These are phyloP conservation scores for Chenopodium album DNA, from an alignment of 148 eudicot species.

Conservation along the genomic window DNA sequence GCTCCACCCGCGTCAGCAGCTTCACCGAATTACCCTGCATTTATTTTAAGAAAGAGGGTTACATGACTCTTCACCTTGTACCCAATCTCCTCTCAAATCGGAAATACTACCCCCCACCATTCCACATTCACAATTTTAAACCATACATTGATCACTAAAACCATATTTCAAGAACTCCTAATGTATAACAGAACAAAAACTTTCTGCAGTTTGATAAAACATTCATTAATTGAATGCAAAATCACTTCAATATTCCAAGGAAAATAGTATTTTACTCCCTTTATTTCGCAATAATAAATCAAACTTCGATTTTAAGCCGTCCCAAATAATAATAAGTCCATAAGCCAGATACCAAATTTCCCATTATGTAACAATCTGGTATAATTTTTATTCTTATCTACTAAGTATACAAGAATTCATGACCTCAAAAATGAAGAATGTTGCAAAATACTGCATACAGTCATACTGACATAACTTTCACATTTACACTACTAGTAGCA, in stretches of 20 bases:
- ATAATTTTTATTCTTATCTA: not conserved
- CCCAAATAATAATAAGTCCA: too few species aligned
- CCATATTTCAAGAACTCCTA: not conserved
- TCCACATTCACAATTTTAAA: not conserved
- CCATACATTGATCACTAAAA: not conserved
- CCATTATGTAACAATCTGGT: not conserved
- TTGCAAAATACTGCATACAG: too few species aligned
- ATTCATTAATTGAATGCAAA: not conserved
- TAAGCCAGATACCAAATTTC: too few species aligned
- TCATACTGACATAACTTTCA: too few species aligned
- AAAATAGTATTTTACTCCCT: not conserved
- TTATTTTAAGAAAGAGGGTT: not conserved
- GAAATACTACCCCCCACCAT: not conserved
- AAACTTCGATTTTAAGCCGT: too few species aligned
- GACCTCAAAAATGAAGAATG: not conserved
- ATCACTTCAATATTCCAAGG: not conserved
- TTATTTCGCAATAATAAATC: not conserved
- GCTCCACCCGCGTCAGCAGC: conserved; percentile 86
- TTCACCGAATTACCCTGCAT: conserved; percentile 50
- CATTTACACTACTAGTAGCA: too few species aligned
- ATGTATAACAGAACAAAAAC: not conserved
- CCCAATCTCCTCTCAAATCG: not conserved
- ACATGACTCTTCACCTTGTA: not conserved
- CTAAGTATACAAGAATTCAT: not conserved
- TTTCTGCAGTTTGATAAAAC: not conserved